Conservation (phyloP, 2,329 filamentous ascomycete species). For the Hypoxylon sp. region DNA sequence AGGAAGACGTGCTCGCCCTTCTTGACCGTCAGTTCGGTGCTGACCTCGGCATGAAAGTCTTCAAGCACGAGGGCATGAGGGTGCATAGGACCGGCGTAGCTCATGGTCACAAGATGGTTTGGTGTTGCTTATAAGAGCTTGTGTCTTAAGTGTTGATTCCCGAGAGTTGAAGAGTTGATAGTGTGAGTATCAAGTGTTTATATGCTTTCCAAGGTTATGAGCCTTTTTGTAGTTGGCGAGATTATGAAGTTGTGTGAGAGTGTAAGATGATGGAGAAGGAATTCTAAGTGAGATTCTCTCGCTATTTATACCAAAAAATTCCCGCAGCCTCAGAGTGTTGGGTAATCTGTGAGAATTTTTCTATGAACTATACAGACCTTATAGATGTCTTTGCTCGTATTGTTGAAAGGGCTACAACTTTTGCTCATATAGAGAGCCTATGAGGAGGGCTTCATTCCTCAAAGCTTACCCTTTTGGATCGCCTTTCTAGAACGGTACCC, state of each 20-base stretch:
- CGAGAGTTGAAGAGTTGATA: neutral
- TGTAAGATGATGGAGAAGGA: neutral
- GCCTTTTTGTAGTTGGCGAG: neutral
- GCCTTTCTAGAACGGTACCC: neutral
- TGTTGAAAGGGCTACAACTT: neutral
- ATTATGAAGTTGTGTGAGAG: neutral
- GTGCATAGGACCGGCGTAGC: neutral
- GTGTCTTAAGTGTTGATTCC: no score
- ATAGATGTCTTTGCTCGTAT: neutral
- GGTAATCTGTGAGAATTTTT: neutral
- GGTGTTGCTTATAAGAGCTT: neutral
- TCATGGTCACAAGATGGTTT: neutral
- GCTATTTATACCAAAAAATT: neutral
- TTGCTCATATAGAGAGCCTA: neutral
- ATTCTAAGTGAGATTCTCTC: neutral
- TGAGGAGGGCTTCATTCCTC: neutral
- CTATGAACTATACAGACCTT: neutral
- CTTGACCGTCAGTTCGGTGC: neutral
- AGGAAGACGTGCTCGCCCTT: conserved; percentile 1
- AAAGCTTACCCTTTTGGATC: neutral
- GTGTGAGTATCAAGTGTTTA: neutral
- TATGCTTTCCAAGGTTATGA: neutral
- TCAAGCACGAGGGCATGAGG: neutral
- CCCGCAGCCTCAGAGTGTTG: neutral
- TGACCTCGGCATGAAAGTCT: neutral